Percentiles rank a stretch among this genome's conserved stretches.
Conservation (phyloP, 495 filamentous ascomycete species). For the Neurospora sp. region DNA sequence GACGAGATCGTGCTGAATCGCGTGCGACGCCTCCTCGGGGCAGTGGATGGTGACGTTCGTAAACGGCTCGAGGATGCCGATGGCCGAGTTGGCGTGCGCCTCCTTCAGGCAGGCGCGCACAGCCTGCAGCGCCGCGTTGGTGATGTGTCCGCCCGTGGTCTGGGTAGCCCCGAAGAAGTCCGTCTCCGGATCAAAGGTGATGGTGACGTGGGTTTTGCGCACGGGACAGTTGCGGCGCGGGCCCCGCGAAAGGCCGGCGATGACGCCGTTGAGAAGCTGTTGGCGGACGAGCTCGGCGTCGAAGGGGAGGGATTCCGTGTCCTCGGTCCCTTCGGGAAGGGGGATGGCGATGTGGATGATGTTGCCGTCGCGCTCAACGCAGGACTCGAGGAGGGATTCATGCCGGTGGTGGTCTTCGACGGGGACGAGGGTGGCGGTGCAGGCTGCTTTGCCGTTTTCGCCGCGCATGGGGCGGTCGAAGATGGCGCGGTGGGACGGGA, state of each 20-base stretch:
- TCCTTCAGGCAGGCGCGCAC: conserved; percentile 55
- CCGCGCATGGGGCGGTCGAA: conserved; percentile 76
- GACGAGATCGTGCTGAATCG: conserved; percentile 84
- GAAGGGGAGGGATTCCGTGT: conserved; percentile 37
- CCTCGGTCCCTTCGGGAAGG: conserved; percentile 17
- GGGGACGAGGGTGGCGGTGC: conserved; percentile 56
- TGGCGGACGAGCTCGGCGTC: conserved; percentile 49
- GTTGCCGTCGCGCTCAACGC: conserved; percentile 43
- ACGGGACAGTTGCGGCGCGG: conserved; percentile 68
- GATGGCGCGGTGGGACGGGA: conserved; percentile 39
- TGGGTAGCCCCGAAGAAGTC: conserved; percentile 50
- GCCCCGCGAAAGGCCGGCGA: conserved; percentile 79
- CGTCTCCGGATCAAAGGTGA: conserved; percentile 53
- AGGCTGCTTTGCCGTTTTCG: conserved; percentile 65
- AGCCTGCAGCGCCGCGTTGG: conserved; percentile 64
- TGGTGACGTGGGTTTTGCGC: conserved; percentile 53
- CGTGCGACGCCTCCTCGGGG: conserved; percentile 68
- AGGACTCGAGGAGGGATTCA: conserved; percentile 14
- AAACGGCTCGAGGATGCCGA: conserved; percentile 80
- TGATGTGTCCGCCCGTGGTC: conserved; percentile 63
- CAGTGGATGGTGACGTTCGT: conserved; percentile 79
- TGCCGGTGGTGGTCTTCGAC: conserved; percentile 35
- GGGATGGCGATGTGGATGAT: conserved; percentile 46
- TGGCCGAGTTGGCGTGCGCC: conserved; percentile 33
- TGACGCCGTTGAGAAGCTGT: conserved; percentile 63